Base-by-base conservation (phyloP, 1,284 basidiomycete genomes). In the Tetrapyrgos nigripes region DNA sequence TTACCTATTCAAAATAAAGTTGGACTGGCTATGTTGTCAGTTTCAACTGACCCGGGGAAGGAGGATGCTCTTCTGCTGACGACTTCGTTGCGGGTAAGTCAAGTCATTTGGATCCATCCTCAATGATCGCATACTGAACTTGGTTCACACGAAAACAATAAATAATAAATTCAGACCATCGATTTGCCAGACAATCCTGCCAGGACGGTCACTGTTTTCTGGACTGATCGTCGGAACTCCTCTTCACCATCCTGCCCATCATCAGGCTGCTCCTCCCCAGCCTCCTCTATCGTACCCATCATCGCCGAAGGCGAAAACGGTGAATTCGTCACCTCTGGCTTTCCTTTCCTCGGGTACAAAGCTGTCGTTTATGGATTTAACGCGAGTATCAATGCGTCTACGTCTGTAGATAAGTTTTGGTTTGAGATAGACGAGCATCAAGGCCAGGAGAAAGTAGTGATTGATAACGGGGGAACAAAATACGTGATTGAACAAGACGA, bases 361-460 rank as follows among this genome's bases (percentile, higher is more conserved):
- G 11, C 45, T 35, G 11, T 53, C 37, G 24, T 9, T 28, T 5
- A n/a, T n/a, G n/a, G n/a, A n/a, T 58, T 58, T 47, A 46, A 53
- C 13, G 57, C 57, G 14, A 53, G 47, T 17, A 53, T 58, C 35
- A 50, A 58, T 31, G n/a, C 35, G 3, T 31, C 51, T 6, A 48
- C 57, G 1, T 58, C 57, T 2, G 54, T 58, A 33, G 46, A 43
- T 13, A 58, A 54, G 23, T 58, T 58, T 28, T 58, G 57, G 52
- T 58, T 58, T 26, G 57, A 58, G n/a, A 53, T 58, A 13, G 37
- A 54, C 33, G 52, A 58, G 23, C 37, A 53, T 14, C 51, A 58
- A 26, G 57, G 57, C 10, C 45, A 46, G 9, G 44, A 43, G n/a
- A 45, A 44, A 19, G 29, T 47, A 2, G 11, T 54, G 14, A 35